These are phyloP conservation scores for Teunomyces atbi DNA, from an alignment of 805 yeast genomes.

Conservation along the genomic window DNA sequence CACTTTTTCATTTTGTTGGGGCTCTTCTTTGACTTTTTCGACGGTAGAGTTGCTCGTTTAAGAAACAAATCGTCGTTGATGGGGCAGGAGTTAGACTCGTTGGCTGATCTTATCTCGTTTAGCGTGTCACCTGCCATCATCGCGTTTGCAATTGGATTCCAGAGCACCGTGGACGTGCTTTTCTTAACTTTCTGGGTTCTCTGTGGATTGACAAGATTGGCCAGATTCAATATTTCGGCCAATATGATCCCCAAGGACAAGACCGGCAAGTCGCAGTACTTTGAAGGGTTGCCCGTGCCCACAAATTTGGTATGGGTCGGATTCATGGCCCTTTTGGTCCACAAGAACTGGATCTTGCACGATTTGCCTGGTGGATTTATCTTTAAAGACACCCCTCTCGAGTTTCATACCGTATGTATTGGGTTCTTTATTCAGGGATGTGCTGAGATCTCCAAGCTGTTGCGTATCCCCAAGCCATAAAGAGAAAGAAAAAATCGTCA, in stretches of 20 bases:
- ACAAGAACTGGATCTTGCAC: slow-evolving; percentile 46
- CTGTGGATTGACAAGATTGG: slow-evolving; percentile 91
- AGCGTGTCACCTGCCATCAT: slow-evolving; percentile 94
- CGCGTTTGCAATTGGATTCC: slow-evolving; percentile 89
- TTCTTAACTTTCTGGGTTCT: slow-evolving; percentile 80
- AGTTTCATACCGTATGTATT: slow-evolving; percentile 69
- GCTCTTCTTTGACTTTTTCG: slow-evolving; percentile 91
- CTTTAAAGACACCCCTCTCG: slow-evolving; percentile 56
- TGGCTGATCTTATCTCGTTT: slow-evolving; percentile 92
- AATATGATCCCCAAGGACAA: slow-evolving; percentile 88
- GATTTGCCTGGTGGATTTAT: slow-evolving; percentile 65
- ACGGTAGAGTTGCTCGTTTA: slow-evolving; percentile 94
- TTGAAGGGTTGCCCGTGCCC: slow-evolving; percentile 97
- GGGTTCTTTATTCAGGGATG: slow-evolving; percentile 80
- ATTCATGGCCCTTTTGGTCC: slow-evolving; percentile 67
- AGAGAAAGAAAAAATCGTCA: background rate
- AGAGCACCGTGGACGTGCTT: slow-evolving; percentile 76
- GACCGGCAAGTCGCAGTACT: slow-evolving; percentile 82
- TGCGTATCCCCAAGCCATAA: slow-evolving; percentile 85
- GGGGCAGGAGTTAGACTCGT: slow-evolving; percentile 97
- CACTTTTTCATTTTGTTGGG: slow-evolving; percentile 89
- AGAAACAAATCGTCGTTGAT: slow-evolving; percentile 87
- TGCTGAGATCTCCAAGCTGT: slow-evolving; percentile 85
- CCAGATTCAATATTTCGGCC: slow-evolving; percentile 93
- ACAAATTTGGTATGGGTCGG: slow-evolving; percentile 74